Evolutionary conservation across 2,329 filamentous ascomycete genomes (phyloP).

Genomic region (Drechslera avenae): DNA sequence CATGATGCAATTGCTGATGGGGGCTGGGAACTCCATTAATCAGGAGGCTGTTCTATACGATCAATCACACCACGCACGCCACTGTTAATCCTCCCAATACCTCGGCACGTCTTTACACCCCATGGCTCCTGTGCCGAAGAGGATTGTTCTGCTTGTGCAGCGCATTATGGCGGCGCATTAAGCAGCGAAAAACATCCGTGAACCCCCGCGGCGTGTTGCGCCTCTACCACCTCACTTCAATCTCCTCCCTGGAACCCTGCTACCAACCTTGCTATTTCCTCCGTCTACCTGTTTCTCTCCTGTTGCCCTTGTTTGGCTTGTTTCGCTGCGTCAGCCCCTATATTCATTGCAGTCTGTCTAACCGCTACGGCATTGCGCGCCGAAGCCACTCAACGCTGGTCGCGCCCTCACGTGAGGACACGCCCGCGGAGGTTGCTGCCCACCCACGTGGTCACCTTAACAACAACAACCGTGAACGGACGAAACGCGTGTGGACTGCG

Average conservation of each 20-base stretch:
- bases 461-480: neutral
- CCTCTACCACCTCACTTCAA: conserved; percentile 4
- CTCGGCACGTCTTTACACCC: neutral
- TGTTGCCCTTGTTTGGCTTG: neutral
- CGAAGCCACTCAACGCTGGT: conserved; percentile 11
- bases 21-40: conserved; percentile 37
- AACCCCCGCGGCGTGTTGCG: conserved; percentile 6
- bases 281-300: neutral
- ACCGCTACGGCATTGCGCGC: conserved; percentile 2
- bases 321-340: neutral
- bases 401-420: conserved; percentile 12
- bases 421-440: neutral
- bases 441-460: neutral
- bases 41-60: conserved; percentile 26
- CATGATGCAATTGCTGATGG: conserved; percentile 40
- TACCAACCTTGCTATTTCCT: neutral
- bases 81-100: neutral
- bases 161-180: neutral
- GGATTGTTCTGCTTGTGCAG: neutral
- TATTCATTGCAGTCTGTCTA: neutral
- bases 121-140: neutral
- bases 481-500: too few relatives aligned
- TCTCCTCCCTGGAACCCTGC: conserved; percentile 1
- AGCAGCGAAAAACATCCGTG: neutral
- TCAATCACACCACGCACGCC: conserved; percentile 4